Conservation (phyloP, 257 asterid genomes). For the Capsicum baccatum region DNA sequence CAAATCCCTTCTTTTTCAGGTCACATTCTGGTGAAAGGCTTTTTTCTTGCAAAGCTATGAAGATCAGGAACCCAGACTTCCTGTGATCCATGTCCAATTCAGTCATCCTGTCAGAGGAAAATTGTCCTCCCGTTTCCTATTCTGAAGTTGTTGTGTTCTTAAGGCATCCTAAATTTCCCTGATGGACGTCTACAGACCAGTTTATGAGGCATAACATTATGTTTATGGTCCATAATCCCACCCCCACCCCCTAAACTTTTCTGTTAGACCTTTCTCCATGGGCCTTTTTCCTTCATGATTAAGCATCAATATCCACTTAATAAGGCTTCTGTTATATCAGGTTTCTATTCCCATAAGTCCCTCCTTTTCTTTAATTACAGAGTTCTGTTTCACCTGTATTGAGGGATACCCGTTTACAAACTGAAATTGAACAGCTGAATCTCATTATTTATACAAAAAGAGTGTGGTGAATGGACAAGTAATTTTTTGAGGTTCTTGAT, state of each 20-base stretch:
- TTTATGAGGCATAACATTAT: background rate
- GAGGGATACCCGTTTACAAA: background rate
- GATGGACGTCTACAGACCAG: background rate
- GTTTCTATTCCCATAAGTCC: background rate
- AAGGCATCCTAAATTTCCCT: background rate
- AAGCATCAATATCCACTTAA: background rate
- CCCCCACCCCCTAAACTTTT: background rate
- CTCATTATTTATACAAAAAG: background rate
- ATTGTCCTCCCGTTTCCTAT: background rate
- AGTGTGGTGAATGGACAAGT: constrained; percentile 2
- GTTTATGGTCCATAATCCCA: background rate
- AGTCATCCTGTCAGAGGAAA: background rate
- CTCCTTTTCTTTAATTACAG: background rate
- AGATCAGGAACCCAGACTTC: background rate
- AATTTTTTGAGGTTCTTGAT: background rate
- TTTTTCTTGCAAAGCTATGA: constrained; percentile 23
- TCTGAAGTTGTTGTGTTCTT: constrained; percentile 6
- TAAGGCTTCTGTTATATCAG: background rate
- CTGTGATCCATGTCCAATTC: background rate
- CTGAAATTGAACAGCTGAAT: background rate
- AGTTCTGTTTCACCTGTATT: constrained; percentile 16
- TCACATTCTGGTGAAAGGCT: constrained; percentile 17
- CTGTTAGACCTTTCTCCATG: background rate
- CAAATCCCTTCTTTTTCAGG: background rate
- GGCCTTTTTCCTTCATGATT: background rate